Evolutionary conservation across 2,329 filamentous ascomycete species (phyloP).

Genomic region (Aspergillus candidus): DNA sequence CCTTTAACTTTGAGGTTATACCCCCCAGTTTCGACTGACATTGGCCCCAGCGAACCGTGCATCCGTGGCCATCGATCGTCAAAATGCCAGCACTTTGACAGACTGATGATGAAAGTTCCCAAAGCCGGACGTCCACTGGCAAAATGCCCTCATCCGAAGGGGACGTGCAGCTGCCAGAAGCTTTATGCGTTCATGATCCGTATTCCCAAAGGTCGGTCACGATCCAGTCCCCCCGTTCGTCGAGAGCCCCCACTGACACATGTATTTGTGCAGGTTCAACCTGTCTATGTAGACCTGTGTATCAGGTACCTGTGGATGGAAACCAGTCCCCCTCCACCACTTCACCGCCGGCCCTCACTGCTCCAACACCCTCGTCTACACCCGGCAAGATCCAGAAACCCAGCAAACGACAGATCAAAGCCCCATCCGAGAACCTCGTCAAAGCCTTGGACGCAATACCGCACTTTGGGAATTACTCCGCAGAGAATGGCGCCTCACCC

Average conservation of each 20-base stretch:
- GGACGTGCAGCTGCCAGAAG: slow-evolving; percentile 38
- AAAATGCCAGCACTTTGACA: slow-evolving; percentile 45
- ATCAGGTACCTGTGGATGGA: slow-evolving; percentile 29
- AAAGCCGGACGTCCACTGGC: slow-evolving; percentile 44
- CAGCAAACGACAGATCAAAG: slow-evolving; percentile 28
- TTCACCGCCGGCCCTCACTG: slow-evolving; percentile 7
- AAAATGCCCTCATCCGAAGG: slow-evolving; percentile 43
- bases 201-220: slow-evolving; percentile 36
- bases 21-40: background rate
- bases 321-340: slow-evolving; percentile 17
- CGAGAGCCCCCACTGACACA: slow-evolving; percentile 9
- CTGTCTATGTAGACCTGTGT: slow-evolving; percentile 38
- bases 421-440: slow-evolving; percentile 29
- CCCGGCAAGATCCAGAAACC: slow-evolving; percentile 33
- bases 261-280: slow-evolving; percentile 26
- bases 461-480: slow-evolving; percentile 16
- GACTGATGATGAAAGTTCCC: slow-evolving; percentile 46
- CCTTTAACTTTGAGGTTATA: background rate
- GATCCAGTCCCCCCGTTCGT: slow-evolving; percentile 3
- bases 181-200: slow-evolving; percentile 41
- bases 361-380: slow-evolving; percentile 19
- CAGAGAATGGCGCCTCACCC: slow-evolving; percentile 13
- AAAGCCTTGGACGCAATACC: slow-evolving; percentile 28
- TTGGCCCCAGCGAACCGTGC: slow-evolving; percentile 38
- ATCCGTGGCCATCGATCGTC: slow-evolving; percentile 45